These are phyloP conservation scores for Syzygium jambos DNA, from an alignment of 345 rosid genomes.

Conservation along the genomic window DNA sequence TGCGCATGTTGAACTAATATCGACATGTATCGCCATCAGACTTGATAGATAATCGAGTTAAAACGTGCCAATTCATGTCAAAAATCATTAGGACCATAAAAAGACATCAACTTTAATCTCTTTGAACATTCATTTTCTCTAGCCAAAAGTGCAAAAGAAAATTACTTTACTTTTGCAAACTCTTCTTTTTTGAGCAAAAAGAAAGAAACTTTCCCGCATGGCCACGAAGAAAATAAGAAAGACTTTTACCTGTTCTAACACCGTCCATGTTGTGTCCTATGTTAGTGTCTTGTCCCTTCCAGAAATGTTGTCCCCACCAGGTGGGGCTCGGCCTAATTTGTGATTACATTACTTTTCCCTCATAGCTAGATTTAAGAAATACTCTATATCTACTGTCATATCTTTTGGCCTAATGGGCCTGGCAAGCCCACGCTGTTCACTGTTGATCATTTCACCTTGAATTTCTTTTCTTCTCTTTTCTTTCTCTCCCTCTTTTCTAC, in stretches of 20 bases:
- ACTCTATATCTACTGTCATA: not conserved
- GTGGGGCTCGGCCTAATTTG: not conserved
- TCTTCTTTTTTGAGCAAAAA: not conserved
- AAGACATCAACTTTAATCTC: not conserved
- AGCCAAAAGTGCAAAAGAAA: not conserved
- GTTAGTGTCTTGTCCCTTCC: not conserved
- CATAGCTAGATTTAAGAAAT: not conserved
- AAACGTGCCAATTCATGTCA: not conserved
- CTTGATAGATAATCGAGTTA: rapidly evolving
- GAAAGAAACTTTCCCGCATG: not conserved
- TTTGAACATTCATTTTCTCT: not conserved
- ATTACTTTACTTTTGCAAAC: not conserved
- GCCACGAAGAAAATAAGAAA: not conserved
- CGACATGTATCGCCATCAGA: not conserved
- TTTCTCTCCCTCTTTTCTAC: not conserved
- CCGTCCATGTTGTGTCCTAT: not conserved
- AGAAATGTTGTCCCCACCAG: not conserved
- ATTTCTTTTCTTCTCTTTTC: not conserved
- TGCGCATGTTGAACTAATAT: not conserved
- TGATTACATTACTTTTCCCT: not conserved
- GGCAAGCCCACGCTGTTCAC: not conserved
- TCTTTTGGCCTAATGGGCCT: not conserved
- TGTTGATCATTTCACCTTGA: not conserved
- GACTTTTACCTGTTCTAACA: not conserved
- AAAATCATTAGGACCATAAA: not conserved